Conservation (phyloP, 495 filamentous ascomycete genomes). For the Letharia columbiana region DNA sequence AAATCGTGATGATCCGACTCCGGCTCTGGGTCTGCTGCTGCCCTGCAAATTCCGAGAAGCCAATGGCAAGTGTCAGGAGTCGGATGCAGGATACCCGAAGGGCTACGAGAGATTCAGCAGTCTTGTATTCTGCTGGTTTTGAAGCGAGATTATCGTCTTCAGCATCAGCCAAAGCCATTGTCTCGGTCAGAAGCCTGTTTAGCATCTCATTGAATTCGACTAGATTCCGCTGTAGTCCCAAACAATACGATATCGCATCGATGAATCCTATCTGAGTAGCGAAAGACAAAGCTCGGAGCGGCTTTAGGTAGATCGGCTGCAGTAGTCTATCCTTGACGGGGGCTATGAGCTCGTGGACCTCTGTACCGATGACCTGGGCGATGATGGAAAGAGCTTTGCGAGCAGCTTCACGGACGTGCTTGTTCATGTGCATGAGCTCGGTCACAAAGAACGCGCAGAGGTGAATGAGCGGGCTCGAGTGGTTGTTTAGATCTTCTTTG, state of each 20-base stretch:
- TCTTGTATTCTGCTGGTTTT: slow-evolving; percentile 83
- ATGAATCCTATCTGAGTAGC: slow-evolving; percentile 94
- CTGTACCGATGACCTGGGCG: slow-evolving; percentile 61
- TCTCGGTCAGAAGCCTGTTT: slow-evolving; percentile 83
- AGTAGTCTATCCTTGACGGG: slow-evolving; percentile 83
- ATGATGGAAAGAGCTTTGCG: slow-evolving; percentile 74
- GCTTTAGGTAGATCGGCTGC: slow-evolving; percentile 86
- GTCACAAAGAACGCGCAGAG: slow-evolving; percentile 75
- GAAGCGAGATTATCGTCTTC: slow-evolving; percentile 79
- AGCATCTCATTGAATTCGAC: slow-evolving; percentile 84
- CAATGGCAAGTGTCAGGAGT: slow-evolving; percentile 84
- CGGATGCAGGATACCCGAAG: slow-evolving; percentile 92
- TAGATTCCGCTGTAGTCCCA: slow-evolving; percentile 76
- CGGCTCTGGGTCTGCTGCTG: slow-evolving; percentile 62
- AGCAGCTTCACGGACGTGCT: slow-evolving; percentile 78
- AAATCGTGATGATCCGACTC: slow-evolving; percentile 80
- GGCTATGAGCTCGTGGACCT: slow-evolving; percentile 75
- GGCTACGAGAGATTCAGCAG: slow-evolving; percentile 79
- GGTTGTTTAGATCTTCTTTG: slow-evolving; percentile 56
- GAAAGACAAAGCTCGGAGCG: slow-evolving; percentile 83
- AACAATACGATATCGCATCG: slow-evolving; percentile 89
- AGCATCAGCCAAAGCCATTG: slow-evolving; percentile 83
- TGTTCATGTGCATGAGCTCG: slow-evolving; percentile 90
- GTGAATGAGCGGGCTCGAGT: slow-evolving; percentile 53
- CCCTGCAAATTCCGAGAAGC: slow-evolving; percentile 77